Conservation (phyloP, 2,329 filamentous ascomycete genomes). For the Cordyceps cateniannulata region DNA sequence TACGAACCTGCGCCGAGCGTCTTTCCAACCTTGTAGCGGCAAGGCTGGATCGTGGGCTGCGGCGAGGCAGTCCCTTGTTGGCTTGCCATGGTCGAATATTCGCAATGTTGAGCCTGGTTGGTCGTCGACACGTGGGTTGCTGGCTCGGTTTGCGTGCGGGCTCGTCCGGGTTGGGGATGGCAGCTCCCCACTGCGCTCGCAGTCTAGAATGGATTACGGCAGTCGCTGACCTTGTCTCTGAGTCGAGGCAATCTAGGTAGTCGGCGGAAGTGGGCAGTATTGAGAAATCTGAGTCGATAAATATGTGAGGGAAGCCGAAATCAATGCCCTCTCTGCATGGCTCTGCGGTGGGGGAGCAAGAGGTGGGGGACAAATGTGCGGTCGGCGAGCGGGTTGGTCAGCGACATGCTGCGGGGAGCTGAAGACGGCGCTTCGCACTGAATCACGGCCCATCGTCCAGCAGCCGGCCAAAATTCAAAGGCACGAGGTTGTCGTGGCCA, state of each 20-base stretch:
- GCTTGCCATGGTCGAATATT: slow-evolving; percentile 18
- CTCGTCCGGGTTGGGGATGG: neutral
- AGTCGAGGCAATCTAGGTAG: neutral
- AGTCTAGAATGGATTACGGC: neutral
- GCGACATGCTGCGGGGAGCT: neutral
- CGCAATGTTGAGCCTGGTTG: neutral
- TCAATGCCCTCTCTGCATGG: neutral
- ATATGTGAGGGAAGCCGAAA: neutral
- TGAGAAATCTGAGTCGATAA: neutral
- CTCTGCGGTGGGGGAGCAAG: neutral
- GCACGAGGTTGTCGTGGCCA: neutral
- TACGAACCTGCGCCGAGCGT: slow-evolving; percentile 95
- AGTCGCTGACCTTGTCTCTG: neutral
- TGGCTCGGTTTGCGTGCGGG: neutral
- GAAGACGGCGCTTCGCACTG: neutral
- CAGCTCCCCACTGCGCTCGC: neutral
- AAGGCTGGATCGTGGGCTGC: slow-evolving; percentile 75
- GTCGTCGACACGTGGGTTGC: neutral
- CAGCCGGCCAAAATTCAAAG: neutral
- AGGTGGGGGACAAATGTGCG: neutral
- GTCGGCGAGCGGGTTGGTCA: neutral
- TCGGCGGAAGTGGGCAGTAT: neutral
- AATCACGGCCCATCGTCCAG: neutral
- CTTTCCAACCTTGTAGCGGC: slow-evolving; percentile 97
- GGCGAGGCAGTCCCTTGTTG: slow-evolving; percentile 21